These are phyloP conservation scores for Scheffersomyces ergatensis DNA, from an alignment of 805 yeast genomes.

Conservation along the genomic window DNA sequence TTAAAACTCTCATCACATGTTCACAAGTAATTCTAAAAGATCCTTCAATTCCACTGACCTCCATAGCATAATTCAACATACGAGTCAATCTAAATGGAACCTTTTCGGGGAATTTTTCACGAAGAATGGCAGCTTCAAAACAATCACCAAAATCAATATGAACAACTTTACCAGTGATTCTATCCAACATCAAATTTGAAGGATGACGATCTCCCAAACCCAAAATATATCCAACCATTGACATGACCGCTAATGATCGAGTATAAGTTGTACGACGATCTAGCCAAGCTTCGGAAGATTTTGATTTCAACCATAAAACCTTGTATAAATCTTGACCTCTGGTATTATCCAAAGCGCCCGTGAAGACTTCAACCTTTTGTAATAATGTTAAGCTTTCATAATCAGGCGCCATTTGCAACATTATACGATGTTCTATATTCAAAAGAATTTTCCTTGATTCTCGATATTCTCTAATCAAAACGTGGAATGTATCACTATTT, in stretches of 20 bases:
- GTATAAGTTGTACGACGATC: slow-evolving; percentile 96
- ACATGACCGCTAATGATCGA: slow-evolving; percentile 95
- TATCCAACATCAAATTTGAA: slow-evolving; percentile 90
- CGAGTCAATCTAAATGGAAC: slow-evolving; percentile 96
- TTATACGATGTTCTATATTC: slow-evolving; percentile 91
- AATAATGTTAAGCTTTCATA: slow-evolving; percentile 84
- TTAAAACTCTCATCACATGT: slow-evolving; percentile 90
- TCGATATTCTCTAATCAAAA: slow-evolving; percentile 85
- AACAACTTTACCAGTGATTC: slow-evolving; percentile 91
- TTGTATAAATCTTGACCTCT: slow-evolving; percentile 95
- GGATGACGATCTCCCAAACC: slow-evolving; percentile 99
- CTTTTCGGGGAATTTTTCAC: slow-evolving; percentile 97
- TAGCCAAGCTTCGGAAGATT: slow-evolving; percentile 96
- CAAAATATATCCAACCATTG: slow-evolving; percentile 95
- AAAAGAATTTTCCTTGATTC: slow-evolving; percentile 85
- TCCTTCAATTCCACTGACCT: slow-evolving; percentile 97
- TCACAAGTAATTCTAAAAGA: slow-evolving; percentile 95
- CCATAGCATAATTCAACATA: slow-evolving; percentile 98
- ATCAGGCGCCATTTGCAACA: slow-evolving; percentile 98
- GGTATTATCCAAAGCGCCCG: slow-evolving; percentile 92
- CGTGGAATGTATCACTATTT: slow-evolving; percentile 95
- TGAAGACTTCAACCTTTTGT: slow-evolving; percentile 94
- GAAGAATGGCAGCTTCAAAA: slow-evolving; percentile 93
- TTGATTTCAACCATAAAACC: slow-evolving; percentile 93
- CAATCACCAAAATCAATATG: slow-evolving; percentile 99